Evolutionary conservation across 331 rosid genomes (phyloP), one percentile per base, ranked within the genome.

Genomic region (Malus hybrid): DNA sequence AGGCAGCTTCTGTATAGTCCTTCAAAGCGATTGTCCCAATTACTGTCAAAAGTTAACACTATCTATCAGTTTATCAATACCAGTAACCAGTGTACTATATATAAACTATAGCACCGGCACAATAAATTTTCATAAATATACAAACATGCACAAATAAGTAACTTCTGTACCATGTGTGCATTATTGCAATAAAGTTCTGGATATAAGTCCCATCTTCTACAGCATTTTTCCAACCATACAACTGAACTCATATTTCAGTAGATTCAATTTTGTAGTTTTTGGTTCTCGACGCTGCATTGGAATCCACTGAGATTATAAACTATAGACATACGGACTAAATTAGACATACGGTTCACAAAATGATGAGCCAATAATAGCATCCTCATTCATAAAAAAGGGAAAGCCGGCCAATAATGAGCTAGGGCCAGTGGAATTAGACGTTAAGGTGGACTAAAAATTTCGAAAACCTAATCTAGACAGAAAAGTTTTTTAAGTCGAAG

Each of bases 1-100:
- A 84, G 7, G 88, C 99, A 15, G 97, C 97, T 83, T 94, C 99
- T 79, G 84, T 24, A 78, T 89, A 94, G 70, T 94, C 97, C 5
- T 60, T 4, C 92, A 92, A 74, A 24, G 85, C 87, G 56, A 92
- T 72, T 36, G 99, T 89, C 46, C 97, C 97, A 29, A 80, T 76
- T 75, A 92, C 99, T 94, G 92, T 39, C 69, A 81, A 58, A 61
- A 69, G 13, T 15, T 34, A 57, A 57, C 6, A 29, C 20, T 26
- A 3, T 26, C 29, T 44, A 61, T 73, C 44, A 73, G 69, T 42
- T 10, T 42, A 10, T 42, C 48, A 10, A 42, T 42, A 42, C 48
- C 4, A 42, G 46, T 42, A 42, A 42, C 46, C 13, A 42, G 46
- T 42, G 10, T 10, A 42, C 46, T 42, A 42, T 42, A 42, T 42